Percentiles rank a stretch among this genome's conserved stretches.
Evolutionary conservation across 257 asterid species (phyloP).

Genomic region (Rhazya stricta): DNA sequence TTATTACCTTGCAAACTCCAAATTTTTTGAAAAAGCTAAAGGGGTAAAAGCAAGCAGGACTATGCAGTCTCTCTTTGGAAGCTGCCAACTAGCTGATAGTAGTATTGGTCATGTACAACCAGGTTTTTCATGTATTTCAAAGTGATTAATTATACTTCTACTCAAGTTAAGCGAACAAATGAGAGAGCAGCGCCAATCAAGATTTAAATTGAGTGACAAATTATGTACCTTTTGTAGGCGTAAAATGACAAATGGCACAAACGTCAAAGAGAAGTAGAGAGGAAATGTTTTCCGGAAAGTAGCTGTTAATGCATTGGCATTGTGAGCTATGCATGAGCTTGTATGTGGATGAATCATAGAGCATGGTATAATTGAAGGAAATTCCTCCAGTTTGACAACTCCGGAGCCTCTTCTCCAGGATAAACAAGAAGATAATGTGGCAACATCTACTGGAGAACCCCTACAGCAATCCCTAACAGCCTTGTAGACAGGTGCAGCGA

Average conservation of each 20-base stretch:
- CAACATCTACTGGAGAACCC: slow-evolving; percentile 77
- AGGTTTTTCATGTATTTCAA: background rate
- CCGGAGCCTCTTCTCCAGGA: slow-evolving; percentile 43
- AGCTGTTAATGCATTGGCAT: slow-evolving; percentile 65
- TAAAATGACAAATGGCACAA: slow-evolving; percentile 92
- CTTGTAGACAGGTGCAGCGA: slow-evolving; percentile 87
- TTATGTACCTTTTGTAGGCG: slow-evolving; percentile 83
- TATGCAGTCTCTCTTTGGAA: background rate
- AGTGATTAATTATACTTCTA: background rate
- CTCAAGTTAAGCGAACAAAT: background rate
- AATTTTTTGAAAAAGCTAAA: background rate
- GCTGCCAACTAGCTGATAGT: background rate
- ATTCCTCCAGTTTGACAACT: slow-evolving; percentile 56
- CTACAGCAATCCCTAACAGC: slow-evolving; percentile 98
- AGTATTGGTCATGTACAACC: background rate
- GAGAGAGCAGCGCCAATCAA: slow-evolving; percentile 16
- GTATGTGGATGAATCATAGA: slow-evolving; percentile 81
- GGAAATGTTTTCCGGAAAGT: slow-evolving; percentile 98
- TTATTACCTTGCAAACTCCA: background rate
- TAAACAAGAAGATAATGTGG: slow-evolving; percentile 60
- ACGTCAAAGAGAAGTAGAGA: slow-evolving; percentile 91
- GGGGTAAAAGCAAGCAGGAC: no score
- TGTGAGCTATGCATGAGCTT: slow-evolving; percentile 76
- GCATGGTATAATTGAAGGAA: slow-evolving; percentile 81
- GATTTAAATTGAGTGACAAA: background rate